These are phyloP conservation scores for Theileria sp. DNA, from an alignment of 169 alveolate genomes.

Conservation along the genomic window DNA sequence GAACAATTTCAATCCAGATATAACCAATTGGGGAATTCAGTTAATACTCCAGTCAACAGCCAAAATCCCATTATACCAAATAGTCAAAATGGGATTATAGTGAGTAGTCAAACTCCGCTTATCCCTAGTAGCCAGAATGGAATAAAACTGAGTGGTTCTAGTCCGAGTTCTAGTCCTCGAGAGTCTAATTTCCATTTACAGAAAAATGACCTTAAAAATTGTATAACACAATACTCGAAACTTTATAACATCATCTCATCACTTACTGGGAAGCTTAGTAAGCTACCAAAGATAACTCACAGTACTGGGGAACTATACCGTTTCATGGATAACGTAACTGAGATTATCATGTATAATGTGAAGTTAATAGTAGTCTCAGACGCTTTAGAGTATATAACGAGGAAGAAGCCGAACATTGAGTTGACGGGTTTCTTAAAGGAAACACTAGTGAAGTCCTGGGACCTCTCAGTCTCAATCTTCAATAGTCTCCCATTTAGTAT, in stretches of 20 bases:
- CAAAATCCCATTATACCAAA: too few species aligned
- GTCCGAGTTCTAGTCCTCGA: too few species aligned
- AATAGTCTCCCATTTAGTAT: constrained; percentile 23
- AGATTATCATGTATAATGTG: constrained; percentile 8
- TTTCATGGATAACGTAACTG: constrained; percentile 24
- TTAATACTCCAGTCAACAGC: too few species aligned
- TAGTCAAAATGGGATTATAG: too few species aligned
- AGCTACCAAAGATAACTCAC: not conserved
- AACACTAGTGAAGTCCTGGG: constrained; percentile 13
- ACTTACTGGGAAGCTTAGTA: not conserved
- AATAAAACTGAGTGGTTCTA: too few species aligned
- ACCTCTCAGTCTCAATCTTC: not conserved
- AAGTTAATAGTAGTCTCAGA: constrained; percentile 31
- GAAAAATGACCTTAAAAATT: not conserved
- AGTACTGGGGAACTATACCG: not conserved
- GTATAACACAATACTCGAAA: not conserved
- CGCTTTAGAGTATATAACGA: constrained; percentile 33
- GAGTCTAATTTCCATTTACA: not conserved
- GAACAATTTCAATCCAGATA: not conserved
- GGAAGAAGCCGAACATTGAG: constrained; percentile 41
- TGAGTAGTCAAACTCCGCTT: too few species aligned
- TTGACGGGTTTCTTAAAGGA: not conserved
- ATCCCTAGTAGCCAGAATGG: too few species aligned
- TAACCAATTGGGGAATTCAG: too few species aligned
- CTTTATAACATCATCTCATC: not conserved